Evolutionary conservation across 73 alveolate species (phyloP).

Genomic region (Symbiodinium pilosum): DNA sequence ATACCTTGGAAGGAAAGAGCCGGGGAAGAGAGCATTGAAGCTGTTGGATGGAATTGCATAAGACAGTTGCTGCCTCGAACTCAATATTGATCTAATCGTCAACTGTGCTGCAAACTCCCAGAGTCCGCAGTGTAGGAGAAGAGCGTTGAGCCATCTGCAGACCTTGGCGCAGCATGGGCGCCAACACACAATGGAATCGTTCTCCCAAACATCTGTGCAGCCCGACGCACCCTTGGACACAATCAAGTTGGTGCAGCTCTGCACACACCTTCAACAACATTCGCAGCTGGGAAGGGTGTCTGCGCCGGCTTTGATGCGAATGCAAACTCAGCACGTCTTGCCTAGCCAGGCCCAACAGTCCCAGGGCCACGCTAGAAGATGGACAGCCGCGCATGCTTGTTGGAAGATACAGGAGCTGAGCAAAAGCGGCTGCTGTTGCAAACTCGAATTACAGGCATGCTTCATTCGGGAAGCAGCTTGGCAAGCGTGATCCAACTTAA

Average conservation of each 20-base stretch:
- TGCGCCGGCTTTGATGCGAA: neutral
- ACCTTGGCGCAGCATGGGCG: too few relatives aligned
- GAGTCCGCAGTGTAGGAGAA: slow-evolving; percentile 76
- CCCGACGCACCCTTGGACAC: slow-evolving; percentile 75
- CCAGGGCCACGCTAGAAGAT: neutral
- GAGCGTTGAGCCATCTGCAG: slow-evolving; percentile 66
- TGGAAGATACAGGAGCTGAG: neutral
- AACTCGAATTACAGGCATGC: too few relatives aligned
- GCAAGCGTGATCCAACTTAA: too few relatives aligned
- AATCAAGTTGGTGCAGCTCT: slow-evolving; percentile 61
- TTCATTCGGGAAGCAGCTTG: too few relatives aligned
- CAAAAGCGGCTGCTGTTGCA: too few relatives aligned
- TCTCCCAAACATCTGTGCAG: too few relatives aligned
- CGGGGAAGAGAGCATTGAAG: too few relatives aligned
- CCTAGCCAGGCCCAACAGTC: neutral
- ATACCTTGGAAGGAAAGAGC: neutral
- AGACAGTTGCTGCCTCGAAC: too few relatives aligned
- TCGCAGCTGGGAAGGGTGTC: neutral
- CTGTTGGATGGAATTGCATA: too few relatives aligned
- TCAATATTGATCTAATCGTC: neutral
- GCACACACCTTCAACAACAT: neutral
- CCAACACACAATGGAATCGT: too few relatives aligned
- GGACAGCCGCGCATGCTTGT: neutral
- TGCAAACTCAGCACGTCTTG: neutral
- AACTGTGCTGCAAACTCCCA: slow-evolving; percentile 8